Evolutionary conservation across 1,284 basidiomycete genomes (phyloP).

Genomic region (Pseudozyma hubeiensis): DNA sequence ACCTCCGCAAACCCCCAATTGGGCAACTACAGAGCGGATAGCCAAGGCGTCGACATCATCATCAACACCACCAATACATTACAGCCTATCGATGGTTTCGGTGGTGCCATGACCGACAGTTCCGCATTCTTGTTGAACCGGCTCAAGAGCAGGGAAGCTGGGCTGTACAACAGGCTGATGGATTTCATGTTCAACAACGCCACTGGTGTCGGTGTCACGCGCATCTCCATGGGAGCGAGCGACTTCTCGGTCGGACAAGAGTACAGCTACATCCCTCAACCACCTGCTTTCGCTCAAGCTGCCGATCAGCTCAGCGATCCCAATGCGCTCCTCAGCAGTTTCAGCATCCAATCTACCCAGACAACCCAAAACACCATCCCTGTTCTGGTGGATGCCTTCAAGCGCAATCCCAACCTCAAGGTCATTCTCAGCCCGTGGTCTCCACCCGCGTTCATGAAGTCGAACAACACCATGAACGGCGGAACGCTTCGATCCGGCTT

Average conservation of each 20-base stretch:
- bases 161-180: constrained; percentile 45
- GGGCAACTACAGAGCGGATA: constrained; percentile 28
- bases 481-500: constrained; percentile 42
- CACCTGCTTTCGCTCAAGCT: constrained; percentile 21
- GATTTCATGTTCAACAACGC: constrained; percentile 53
- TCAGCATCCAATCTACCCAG: constrained; percentile 35
- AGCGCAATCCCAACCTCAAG: constrained; percentile 48
- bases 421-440: constrained; percentile 52
- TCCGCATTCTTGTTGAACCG: constrained; percentile 41
- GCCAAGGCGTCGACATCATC: constrained; percentile 47
- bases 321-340: constrained; percentile 24
- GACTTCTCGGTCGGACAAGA: constrained; percentile 47
- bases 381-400: constrained; percentile 43
- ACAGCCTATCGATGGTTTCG: constrained; percentile 53
- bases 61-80: constrained; percentile 37
- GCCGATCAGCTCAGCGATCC: constrained; percentile 19
- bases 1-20: constrained; percentile 21
- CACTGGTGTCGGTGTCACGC: constrained; percentile 45
- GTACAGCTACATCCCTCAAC: constrained; percentile 31
- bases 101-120: constrained; percentile 54
- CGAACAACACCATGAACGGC: constrained; percentile 44
- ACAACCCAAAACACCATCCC: constrained; percentile 44
- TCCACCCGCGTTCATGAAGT: constrained; percentile 60
- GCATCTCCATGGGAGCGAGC: constrained; percentile 48
- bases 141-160: constrained; percentile 34